A percentile compares a stretch with the other conserved stretches of the same genome.
phyloP scores from a whole-genome alignment of 306 rosid species.

The Amphicarpaea edgeworthii region DNA sequence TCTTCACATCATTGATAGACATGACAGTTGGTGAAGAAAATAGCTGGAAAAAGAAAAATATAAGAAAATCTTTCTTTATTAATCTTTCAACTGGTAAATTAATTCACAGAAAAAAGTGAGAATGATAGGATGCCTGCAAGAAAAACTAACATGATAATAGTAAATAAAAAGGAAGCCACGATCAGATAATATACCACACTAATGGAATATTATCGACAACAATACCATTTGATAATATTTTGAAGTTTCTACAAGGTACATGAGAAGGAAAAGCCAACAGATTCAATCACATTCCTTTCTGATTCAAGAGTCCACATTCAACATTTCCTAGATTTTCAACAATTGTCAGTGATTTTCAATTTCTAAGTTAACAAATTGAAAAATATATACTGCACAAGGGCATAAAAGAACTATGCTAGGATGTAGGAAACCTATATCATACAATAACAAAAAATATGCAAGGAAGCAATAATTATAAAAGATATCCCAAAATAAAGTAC shows the following conservation, averaged over 20 bases:
- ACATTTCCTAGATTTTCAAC: slow-evolving; percentile 24
- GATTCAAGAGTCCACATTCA: slow-evolving; percentile 8
- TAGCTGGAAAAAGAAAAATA: not conserved
- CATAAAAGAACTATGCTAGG: slow-evolving; percentile 35
- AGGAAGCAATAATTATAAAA: slow-evolving; percentile 22
- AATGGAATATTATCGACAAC: slow-evolving; percentile 12
- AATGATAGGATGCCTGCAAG: not conserved
- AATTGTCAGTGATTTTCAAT: slow-evolving; percentile 14
- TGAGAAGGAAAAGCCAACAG: slow-evolving; percentile 27
- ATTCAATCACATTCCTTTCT: slow-evolving; percentile 11
- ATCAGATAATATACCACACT: slow-evolving; percentile 36
- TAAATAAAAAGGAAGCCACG: slow-evolving; percentile 33
- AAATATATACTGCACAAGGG: slow-evolving; percentile 26
- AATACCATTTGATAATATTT: slow-evolving; percentile 19
- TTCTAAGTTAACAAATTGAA: slow-evolving; percentile 36
- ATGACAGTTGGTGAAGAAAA: slow-evolving; percentile 23
- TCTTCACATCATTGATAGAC: slow-evolving; percentile 20
- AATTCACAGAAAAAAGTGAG: no score
- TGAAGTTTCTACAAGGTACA: slow-evolving; percentile 32
- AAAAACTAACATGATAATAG: slow-evolving; percentile 15
- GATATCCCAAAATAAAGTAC: slow-evolving; percentile 50
- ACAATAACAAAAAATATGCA: slow-evolving; percentile 32
- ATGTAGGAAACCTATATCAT: slow-evolving; percentile 3
- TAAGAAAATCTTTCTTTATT: not conserved
- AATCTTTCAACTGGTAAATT: slow-evolving; percentile 3